phyloP scores from a whole-genome alignment of 306 rosid species.

The Quercus mongolica region DNA sequence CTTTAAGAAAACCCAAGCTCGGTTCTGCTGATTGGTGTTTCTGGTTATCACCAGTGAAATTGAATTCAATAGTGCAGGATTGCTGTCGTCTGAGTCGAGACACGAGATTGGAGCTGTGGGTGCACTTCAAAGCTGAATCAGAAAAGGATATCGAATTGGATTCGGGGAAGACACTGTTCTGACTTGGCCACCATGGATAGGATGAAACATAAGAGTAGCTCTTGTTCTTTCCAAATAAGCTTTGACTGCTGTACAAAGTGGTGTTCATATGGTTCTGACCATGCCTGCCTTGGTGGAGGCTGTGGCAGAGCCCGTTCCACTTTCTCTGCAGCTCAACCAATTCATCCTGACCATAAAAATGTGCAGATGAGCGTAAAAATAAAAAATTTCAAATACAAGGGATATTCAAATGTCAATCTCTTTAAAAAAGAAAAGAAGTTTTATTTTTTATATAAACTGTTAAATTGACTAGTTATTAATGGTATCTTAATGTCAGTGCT shows the following conservation, averaged over 20 bases:
- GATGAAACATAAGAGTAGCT: slow-evolving; percentile 51
- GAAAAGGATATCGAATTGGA: slow-evolving; percentile 58
- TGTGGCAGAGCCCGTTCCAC: slow-evolving; percentile 70
- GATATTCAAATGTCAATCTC: too few relatives aligned
- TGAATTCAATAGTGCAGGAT: slow-evolving; percentile 85
- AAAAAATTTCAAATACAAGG: too few relatives aligned
- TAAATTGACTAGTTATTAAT: too few relatives aligned
- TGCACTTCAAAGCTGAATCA: slow-evolving; percentile 36
- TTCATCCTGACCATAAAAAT: slow-evolving; percentile 49
- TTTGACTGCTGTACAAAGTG: slow-evolving; percentile 27
- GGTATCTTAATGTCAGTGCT: too few relatives aligned
- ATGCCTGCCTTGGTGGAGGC: slow-evolving; percentile 62
- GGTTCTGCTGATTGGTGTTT: slow-evolving; percentile 38
- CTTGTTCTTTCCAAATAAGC: slow-evolving; percentile 42
- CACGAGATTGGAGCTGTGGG: slow-evolving; percentile 38
- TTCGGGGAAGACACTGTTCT: slow-evolving; percentile 44
- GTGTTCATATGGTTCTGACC: slow-evolving; percentile 40
- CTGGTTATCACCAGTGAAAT: slow-evolving; percentile 44
- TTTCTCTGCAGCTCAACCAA: slow-evolving; percentile 53
- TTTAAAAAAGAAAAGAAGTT: too few relatives aligned
- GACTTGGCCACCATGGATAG: slow-evolving; percentile 61
- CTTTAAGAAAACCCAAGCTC: slow-evolving; percentile 48
- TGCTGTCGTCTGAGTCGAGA: slow-evolving; percentile 67
- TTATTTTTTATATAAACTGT: too few relatives aligned
- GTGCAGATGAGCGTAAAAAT: neutral